These are phyloP conservation scores for Salix koriyanagi DNA, from an alignment of 345 rosid genomes.

Conservation along the genomic window DNA sequence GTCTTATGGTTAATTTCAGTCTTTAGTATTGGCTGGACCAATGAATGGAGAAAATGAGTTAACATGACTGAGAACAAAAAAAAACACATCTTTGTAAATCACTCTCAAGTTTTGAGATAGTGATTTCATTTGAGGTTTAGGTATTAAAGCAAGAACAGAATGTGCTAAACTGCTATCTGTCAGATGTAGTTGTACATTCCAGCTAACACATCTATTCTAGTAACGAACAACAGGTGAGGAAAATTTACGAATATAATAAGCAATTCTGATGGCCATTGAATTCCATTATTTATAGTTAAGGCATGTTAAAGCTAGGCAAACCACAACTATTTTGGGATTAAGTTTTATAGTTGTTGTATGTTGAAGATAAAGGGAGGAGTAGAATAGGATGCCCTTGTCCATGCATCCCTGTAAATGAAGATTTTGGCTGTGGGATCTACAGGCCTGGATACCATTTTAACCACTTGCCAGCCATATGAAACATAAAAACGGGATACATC, in stretches of 20 bases:
- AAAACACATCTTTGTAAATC: neutral
- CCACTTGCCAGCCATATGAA: neutral
- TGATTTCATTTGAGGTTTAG: neutral
- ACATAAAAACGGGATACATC: neutral
- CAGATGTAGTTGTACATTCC: too few species aligned
- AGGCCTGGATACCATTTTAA: neutral
- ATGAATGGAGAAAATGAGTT: slow-evolving; percentile 5
- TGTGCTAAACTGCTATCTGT: neutral
- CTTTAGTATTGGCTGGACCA: slow-evolving; percentile 37
- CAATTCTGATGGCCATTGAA: neutral
- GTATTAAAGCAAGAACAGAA: neutral
- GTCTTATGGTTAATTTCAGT: slow-evolving; percentile 27
- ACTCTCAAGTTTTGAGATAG: neutral
- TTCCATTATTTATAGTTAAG: neutral
- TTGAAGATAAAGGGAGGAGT: neutral
- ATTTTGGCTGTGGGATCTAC: neutral
- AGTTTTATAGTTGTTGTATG: neutral
- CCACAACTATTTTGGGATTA: neutral
- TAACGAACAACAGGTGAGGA: too few species aligned
- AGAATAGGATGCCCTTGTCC: neutral
- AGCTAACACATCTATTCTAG: too few species aligned
- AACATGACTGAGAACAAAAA: neutral
- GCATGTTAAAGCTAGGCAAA: neutral
- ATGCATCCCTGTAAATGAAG: neutral
- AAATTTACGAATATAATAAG: too few species aligned